phyloP scores from a whole-genome alignment of 2,329 filamentous ascomycete genomes.

The Aspergillus tamarii region DNA sequence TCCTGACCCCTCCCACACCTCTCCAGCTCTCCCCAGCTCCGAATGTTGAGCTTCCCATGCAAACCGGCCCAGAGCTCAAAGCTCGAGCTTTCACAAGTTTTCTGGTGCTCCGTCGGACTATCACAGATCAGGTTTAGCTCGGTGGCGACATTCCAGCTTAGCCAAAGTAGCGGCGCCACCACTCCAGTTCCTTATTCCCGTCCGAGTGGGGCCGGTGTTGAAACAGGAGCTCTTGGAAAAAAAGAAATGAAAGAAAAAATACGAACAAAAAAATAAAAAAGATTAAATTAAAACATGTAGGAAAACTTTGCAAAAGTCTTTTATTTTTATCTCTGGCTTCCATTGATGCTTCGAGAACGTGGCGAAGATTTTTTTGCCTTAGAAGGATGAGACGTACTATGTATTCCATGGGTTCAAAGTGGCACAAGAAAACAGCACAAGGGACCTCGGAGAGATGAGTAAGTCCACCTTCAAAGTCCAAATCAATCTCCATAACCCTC shows the following conservation, averaged over 20 bases:
- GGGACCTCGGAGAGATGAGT: not conserved
- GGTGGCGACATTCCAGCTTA: slow-evolving; percentile 23
- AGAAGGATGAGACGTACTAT: not conserved
- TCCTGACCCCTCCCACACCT: slow-evolving; percentile 3
- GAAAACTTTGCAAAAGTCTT: too few species aligned
- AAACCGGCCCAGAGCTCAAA: slow-evolving; percentile 22
- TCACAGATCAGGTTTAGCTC: slow-evolving; percentile 10
- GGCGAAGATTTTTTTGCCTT: not conserved
- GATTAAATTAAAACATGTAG: slow-evolving; percentile 4
- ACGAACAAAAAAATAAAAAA: not conserved
- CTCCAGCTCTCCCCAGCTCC: slow-evolving; percentile 25
- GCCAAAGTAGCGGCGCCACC: slow-evolving; percentile 17
- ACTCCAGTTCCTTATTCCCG: slow-evolving; percentile 29
- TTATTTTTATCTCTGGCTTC: not conserved
- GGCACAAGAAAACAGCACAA: not conserved
- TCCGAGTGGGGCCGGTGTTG: slow-evolving; percentile 20
- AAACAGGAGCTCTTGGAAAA: slow-evolving; percentile 16
- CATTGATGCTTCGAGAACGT: slow-evolving; percentile 5
- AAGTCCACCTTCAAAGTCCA: not conserved
- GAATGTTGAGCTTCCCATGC: slow-evolving; percentile 21
- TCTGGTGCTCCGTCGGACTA: slow-evolving; percentile 8
- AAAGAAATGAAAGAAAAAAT: not conserved
- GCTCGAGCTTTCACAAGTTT: slow-evolving; percentile 17
- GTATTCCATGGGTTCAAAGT: not conserved
- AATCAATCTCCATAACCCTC: slow-evolving; percentile 1